Percentiles rank a stretch among this genome's conserved stretches.
Evolutionary conservation across 495 filamentous ascomycete genomes (phyloP).

Genomic region (Bryoglossum gracile): DNA sequence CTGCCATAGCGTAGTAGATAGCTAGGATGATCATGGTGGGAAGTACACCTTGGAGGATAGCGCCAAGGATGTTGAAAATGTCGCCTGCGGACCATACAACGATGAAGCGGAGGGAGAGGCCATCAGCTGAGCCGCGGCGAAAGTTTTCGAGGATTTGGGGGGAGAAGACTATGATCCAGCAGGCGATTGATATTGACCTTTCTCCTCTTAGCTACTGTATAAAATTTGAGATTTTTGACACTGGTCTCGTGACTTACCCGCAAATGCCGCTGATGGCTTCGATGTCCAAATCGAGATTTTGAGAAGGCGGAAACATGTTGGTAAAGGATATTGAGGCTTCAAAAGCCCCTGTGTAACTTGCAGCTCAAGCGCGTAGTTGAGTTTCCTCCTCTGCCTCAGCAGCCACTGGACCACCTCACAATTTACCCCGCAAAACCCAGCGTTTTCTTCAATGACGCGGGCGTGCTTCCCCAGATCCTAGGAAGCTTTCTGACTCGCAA

Average conservation of each 20-base stretch:
- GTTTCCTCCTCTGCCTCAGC: no score
- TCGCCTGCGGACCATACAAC: slow-evolving; percentile 87
- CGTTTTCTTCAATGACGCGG: no score
- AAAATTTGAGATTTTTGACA: not conserved
- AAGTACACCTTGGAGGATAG: slow-evolving; percentile 84
- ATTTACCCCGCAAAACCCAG: no score
- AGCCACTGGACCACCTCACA: no score
- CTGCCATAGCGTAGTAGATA: slow-evolving; percentile 90
- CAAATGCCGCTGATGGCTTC: slow-evolving; percentile 85
- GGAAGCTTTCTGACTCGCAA: no score
- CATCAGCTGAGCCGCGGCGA: slow-evolving; percentile 76
- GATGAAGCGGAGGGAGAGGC: slow-evolving; percentile 82
- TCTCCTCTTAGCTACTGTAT: slow-evolving; percentile 8
- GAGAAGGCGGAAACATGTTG: slow-evolving; percentile 22
- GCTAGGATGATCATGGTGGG: slow-evolving; percentile 96
- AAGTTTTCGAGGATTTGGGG: slow-evolving; percentile 97
- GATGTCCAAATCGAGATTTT: slow-evolving; percentile 58
- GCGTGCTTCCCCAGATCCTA: no score
- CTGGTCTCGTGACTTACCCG: slow-evolving; percentile 46
- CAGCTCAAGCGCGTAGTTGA: no score
- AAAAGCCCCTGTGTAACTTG: no score
- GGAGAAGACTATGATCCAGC: slow-evolving; percentile 96
- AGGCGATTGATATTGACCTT: slow-evolving; percentile 90
- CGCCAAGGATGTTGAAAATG: slow-evolving; percentile 93
- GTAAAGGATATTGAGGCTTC: not conserved